Evolutionary conservation across 495 filamentous ascomycete species (phyloP).

Genomic region (Friedmanniomyces endolithicus): DNA sequence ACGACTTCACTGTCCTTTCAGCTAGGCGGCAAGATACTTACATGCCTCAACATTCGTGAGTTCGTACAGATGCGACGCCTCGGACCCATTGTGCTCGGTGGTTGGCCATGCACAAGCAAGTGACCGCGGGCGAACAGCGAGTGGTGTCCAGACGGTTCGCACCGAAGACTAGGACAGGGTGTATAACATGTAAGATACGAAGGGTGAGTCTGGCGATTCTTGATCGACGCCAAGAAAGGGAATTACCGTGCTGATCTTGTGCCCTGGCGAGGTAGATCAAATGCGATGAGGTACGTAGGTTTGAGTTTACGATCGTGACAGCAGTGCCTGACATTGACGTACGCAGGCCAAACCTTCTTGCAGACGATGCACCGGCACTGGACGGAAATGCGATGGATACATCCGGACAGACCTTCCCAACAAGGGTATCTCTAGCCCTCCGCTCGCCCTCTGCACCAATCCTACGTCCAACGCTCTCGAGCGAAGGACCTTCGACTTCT

Average conservation of each 20-base stretch:
- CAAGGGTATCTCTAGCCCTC: neutral
- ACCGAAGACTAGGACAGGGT: neutral
- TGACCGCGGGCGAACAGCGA: neutral
- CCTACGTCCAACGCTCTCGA: neutral
- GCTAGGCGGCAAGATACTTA: neutral
- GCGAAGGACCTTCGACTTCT: constrained; percentile 9
- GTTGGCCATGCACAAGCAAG: neutral
- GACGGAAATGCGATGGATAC: constrained; percentile 20
- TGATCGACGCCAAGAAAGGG: too few species aligned
- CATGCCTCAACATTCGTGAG: neutral
- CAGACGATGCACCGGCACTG: constrained; percentile 17
- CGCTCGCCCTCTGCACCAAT: neutral
- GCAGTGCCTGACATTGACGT: too few species aligned
- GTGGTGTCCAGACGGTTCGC: neutral
- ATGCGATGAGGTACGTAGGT: constrained; percentile 10
- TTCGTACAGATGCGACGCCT: neutral
- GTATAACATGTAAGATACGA: neutral
- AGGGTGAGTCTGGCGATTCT: neutral
- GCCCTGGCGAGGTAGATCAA: neutral
- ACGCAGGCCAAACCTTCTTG: constrained; percentile 6
- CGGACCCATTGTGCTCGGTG: neutral
- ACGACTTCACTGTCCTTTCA: neutral
- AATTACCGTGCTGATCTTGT: neutral
- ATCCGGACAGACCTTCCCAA: neutral
- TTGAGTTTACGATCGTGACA: too few species aligned